Percentiles rank a stretch among this genome's conserved stretches.
Conservation (phyloP, 768 basidiomycete species). For the Tulasnella calospora region DNA sequence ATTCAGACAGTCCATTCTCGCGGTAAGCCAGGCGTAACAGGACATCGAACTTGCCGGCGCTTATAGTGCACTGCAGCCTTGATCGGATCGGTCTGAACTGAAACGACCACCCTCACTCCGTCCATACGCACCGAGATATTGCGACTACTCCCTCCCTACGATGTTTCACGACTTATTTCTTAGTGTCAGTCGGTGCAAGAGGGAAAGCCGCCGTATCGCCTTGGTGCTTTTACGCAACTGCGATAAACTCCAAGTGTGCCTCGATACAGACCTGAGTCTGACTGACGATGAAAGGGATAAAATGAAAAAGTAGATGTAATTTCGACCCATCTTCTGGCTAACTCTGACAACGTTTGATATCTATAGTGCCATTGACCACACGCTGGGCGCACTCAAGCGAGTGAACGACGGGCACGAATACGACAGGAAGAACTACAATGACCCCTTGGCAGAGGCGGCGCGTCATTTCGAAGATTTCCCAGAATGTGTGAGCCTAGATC, state of each 20-base stretch:
- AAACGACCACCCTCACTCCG: too few species aligned
- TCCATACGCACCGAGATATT: too few species aligned
- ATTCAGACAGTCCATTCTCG: too few species aligned
- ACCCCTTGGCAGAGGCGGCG: neutral
- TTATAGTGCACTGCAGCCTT: too few species aligned
- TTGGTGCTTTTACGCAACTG: neutral
- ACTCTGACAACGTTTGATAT: neutral
- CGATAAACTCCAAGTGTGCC: neutral
- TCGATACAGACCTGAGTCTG: neutral
- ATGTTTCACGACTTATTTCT: too few species aligned
- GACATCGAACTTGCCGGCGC: too few species aligned
- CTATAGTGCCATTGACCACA: neutral
- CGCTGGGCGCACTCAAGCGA: neutral
- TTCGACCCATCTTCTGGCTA: neutral
- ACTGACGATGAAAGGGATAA: neutral
- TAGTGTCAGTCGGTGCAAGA: too few species aligned
- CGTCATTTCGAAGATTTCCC: neutral
- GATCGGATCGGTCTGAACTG: too few species aligned
- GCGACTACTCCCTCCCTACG: too few species aligned
- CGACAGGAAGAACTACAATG: neutral
- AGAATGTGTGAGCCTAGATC: neutral
- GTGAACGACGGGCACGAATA: neutral
- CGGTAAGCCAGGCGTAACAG: too few species aligned
- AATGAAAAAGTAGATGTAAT: neutral
- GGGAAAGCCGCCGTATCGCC: neutral